These are phyloP conservation scores for Malus sieversii DNA, from an alignment of 306 rosid genomes.

Conservation along the genomic window DNA sequence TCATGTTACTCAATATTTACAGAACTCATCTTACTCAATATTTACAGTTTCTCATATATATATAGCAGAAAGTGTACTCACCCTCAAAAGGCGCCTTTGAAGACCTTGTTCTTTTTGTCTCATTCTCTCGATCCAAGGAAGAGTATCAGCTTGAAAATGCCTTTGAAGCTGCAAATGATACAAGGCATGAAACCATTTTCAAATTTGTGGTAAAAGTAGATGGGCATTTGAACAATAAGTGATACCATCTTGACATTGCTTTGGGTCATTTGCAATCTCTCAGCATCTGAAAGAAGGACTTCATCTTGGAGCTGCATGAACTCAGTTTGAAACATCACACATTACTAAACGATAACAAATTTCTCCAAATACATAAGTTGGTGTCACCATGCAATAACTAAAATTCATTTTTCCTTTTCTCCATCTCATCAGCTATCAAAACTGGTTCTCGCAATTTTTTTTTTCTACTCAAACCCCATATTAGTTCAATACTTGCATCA, in stretches of 20 bases:
- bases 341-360: not conserved
- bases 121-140: slow-evolving; percentile 80
- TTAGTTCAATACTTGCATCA: not conserved
- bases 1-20: not conserved
- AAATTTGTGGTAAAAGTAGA: not conserved
- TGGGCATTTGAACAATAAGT: not conserved
- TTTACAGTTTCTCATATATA: slow-evolving; percentile 2
- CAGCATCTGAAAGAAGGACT: slow-evolving; percentile 88
- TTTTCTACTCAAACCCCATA: not conserved
- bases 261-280: slow-evolving; percentile 81
- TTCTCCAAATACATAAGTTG: not conserved
- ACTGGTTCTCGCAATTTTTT: not conserved
- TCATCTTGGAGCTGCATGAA: slow-evolving; percentile 88
- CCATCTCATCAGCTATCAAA: not conserved
- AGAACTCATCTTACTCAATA: not conserved
- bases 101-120: slow-evolving; percentile 90
- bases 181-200: not conserved
- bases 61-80: slow-evolving; percentile 23
- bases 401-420: not conserved
- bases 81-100: slow-evolving; percentile 83
- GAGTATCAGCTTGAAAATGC: slow-evolving; percentile 91
- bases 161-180: slow-evolving; percentile 72
- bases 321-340: slow-evolving; percentile 3
- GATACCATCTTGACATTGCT: slow-evolving; percentile 92
- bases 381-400: not conserved